A percentile compares a stretch with the other conserved stretches of the same genome.
Conservation (phyloP, 2,329 filamentous ascomycete genomes). For the Hypomyces rosellus region DNA sequence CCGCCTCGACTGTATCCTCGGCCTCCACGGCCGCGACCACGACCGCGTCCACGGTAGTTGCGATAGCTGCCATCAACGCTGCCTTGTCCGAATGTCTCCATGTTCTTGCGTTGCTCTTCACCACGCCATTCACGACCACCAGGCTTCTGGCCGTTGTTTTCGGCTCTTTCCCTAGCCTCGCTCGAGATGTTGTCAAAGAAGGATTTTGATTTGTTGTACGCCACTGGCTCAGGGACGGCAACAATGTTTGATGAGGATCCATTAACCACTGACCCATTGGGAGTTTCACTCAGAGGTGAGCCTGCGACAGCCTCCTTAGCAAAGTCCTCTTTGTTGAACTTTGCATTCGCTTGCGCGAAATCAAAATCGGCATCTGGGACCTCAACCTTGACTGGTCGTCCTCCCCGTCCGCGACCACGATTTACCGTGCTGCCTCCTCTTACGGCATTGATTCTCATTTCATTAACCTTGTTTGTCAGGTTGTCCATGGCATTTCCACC, state of each 20-base stretch:
- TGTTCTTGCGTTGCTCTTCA: conserved; percentile 90
- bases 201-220: conserved; percentile 79
- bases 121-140: conserved; percentile 82
- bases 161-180: conserved; percentile 81
- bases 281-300: conserved; percentile 56
- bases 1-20: conserved; percentile 35
- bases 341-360: conserved; percentile 57
- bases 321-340: conserved; percentile 47
- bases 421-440: conserved; percentile 39
- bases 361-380: conserved; percentile 90
- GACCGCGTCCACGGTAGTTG: conserved; percentile 72
- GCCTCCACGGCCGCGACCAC: conserved; percentile 56
- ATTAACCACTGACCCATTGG: conserved; percentile 33
- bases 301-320: conserved; percentile 83
- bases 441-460: conserved; percentile 63
- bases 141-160: conserved; percentile 60
- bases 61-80: conserved; percentile 80
- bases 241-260: conserved; percentile 35
- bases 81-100: conserved; percentile 96
- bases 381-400: conserved; percentile 61
- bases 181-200: conserved; percentile 99
- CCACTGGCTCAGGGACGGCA: conserved; percentile 30
- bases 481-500: conserved; percentile 57
- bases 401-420: conserved; percentile 46
- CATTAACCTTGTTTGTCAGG: conserved; percentile 66